These are phyloP conservation scores for Syncephalis fuscata DNA, from an alignment of 371 early-diverging fungal species.

Conservation along the genomic window DNA sequence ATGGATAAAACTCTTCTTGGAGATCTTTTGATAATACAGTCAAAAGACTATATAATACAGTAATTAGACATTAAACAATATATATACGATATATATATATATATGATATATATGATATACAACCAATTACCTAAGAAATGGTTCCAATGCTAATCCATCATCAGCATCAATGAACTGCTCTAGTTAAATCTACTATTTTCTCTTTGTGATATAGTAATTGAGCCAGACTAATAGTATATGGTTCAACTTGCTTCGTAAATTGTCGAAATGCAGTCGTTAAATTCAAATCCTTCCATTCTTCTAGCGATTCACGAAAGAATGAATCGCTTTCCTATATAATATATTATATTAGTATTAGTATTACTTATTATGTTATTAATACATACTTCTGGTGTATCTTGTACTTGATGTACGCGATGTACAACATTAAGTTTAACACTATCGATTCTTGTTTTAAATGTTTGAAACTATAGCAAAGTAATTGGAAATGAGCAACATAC, in stretches of 20 bases:
- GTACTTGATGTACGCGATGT: conserved; percentile 21
- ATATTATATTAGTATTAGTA: not conserved
- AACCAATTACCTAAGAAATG: conserved; percentile 45
- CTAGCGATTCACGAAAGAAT: conserved; percentile 64
- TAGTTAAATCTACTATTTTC: conserved; percentile 42
- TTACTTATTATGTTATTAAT: not conserved
- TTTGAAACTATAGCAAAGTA: conserved; percentile 50
- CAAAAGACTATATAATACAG: conserved; percentile 30
- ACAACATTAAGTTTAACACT: conserved; percentile 54
- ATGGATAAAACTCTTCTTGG: conserved; percentile 76
- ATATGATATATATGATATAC: too few relatives aligned
- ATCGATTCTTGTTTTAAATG: conserved; percentile 61
- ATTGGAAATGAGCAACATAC: not conserved
- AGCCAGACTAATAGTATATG: conserved; percentile 52
- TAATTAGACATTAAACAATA: not conserved
- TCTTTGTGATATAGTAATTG: conserved; percentile 82
- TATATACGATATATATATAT: too few relatives aligned
- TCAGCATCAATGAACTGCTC: conserved; percentile 40
- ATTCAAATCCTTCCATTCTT: conserved; percentile 74
- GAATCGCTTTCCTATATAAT: conserved; percentile 37
- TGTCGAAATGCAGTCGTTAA: conserved; percentile 58
- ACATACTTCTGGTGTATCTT: conserved; percentile 37
- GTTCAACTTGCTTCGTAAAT: conserved; percentile 43
- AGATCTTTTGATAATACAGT: conserved; percentile 77
- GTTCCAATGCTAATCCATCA: conserved; percentile 47